Conservation (phyloP, 108 stramenopile species). For the Cyclotella atomus region DNA sequence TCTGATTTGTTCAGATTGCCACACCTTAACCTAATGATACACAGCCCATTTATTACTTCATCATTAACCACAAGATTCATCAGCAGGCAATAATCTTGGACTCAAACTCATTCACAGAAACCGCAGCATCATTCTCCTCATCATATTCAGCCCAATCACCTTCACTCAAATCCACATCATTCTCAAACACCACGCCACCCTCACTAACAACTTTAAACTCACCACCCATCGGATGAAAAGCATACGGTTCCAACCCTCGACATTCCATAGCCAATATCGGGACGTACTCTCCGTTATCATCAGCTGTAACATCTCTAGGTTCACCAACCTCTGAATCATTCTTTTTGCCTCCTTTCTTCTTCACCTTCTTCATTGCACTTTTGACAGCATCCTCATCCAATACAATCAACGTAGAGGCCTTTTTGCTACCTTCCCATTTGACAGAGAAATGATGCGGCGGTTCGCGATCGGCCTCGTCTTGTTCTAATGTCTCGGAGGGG, state of each 20-base stretch:
- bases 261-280: slow-evolving; percentile 77
- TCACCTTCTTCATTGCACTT: slow-evolving; percentile 71
- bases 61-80: neutral
- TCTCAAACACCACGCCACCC: slow-evolving; percentile 72
- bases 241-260: slow-evolving; percentile 84
- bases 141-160: slow-evolving; percentile 92
- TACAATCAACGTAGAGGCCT: slow-evolving; percentile 64
- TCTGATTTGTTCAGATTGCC: too few species aligned
- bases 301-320: slow-evolving; percentile 55
- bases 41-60: too few species aligned
- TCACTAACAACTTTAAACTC: slow-evolving; percentile 78
- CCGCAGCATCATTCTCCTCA: slow-evolving; percentile 76
- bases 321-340: slow-evolving; percentile 44
- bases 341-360: slow-evolving; percentile 53
- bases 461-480: slow-evolving; percentile 71
- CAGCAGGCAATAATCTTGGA: slow-evolving; percentile 62
- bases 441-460: slow-evolving; percentile 78
- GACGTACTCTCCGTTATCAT: slow-evolving; percentile 77
- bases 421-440: slow-evolving; percentile 86
- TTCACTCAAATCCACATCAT: slow-evolving; percentile 85
- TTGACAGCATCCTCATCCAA: slow-evolving; percentile 60
- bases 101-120: slow-evolving; percentile 68
- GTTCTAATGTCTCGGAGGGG: slow-evolving; percentile 73
- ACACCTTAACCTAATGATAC: too few species aligned
- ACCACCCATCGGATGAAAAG: slow-evolving; percentile 81